Evolutionary conservation across 1,139 yeast species (phyloP), one percentile per base, ranked within the genome.

Genomic region (Protomyces inundatus): DNA sequence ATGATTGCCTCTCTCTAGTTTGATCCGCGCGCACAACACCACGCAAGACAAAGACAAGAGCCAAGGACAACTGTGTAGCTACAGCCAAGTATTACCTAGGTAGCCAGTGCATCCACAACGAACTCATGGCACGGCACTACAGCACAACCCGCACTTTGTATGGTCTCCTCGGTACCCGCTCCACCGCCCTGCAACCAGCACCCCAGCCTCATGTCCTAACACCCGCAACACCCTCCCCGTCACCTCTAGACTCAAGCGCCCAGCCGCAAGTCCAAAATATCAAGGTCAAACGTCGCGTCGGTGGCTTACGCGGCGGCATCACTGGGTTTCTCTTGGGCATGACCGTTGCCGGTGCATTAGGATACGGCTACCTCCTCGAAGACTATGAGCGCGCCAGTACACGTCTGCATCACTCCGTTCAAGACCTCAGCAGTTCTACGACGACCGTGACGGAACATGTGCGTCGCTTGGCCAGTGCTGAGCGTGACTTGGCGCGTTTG

Each of bases 311-410:
- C 34, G 64, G 64, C 33, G 64, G 64, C 9, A 60, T 60, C 52
- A 60, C 58, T 12, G 66, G 66, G 12, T 64, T 64, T 50, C 48
- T 64, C n/a, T 51, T 64, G 35, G 66, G 66, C 39, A 48, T 56
- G 32, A 64, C 62, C 14, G 48, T 62, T 30, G 54, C 66, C 16
- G 65, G 66, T 14, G 56, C 55, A 2, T 34, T 55, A 23, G 66
- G 66, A 5, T 64, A 64, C 37, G 36, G 54, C 33, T 62, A 54
- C 42, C 54, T 64, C 50, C 36, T 64, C 16, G 55, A 54, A 37
- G 65, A 61, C 45, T 62, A 64, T 55, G 66, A 60, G 10, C 39
- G 54, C 36, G 65, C 66, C 7, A 46, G 56, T 34, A 16, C 30
- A 14, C 52, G 54, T 6, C 55, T 64, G 51, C 57, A 64, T 33